These are phyloP conservation scores for Middelhovenomyces tepae DNA, from an alignment of 805 yeast genomes.

Conservation along the genomic window DNA sequence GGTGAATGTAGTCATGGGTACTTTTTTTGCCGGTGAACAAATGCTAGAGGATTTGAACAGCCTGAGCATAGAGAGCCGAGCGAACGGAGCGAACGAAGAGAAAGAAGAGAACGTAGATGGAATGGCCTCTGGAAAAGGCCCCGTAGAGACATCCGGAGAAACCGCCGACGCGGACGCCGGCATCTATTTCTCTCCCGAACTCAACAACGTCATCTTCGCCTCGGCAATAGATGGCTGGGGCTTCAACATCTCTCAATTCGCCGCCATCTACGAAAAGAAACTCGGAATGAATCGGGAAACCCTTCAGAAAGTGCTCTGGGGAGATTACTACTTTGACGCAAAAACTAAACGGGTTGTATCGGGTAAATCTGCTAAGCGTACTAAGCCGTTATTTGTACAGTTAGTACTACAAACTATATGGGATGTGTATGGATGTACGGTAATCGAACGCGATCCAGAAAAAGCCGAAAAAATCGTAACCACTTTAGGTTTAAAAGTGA, in stretches of 20 bases:
- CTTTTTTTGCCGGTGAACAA: constrained; percentile 86
- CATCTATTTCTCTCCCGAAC: constrained; percentile 77
- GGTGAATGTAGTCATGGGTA: constrained; percentile 89
- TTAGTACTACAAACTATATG: constrained; percentile 84
- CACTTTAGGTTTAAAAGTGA: constrained; percentile 57
- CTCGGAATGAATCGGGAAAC: constrained; percentile 75
- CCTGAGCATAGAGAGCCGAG: too few species aligned
- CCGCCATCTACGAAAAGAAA: constrained; percentile 75
- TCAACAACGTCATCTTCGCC: constrained; percentile 84
- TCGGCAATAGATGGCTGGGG: constrained; percentile 98
- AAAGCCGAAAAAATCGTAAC: constrained; percentile 65
- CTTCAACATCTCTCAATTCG: constrained; percentile 79
- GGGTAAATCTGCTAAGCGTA: constrained; percentile 42
- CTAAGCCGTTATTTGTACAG: constrained; percentile 80
- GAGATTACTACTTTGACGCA: constrained; percentile 83
- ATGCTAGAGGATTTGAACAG: constrained; percentile 73
- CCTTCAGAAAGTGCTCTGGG: constrained; percentile 87
- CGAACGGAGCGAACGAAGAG: constrained; percentile 43
- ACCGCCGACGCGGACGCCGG: constrained; percentile 64
- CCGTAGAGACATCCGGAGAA: constrained; percentile 18
- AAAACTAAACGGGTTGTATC: constrained; percentile 77
- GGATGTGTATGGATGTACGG: constrained; percentile 74
- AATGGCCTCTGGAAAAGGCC: too few species aligned
- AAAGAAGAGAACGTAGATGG: constrained; percentile 32
- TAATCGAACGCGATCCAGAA: constrained; percentile 57